Percentiles rank a stretch among this genome's conserved stretches.
These are phyloP conservation scores for Cordyceps cicadae DNA, from an alignment of 2,329 filamentous ascomycete species.

Conservation along the genomic window DNA sequence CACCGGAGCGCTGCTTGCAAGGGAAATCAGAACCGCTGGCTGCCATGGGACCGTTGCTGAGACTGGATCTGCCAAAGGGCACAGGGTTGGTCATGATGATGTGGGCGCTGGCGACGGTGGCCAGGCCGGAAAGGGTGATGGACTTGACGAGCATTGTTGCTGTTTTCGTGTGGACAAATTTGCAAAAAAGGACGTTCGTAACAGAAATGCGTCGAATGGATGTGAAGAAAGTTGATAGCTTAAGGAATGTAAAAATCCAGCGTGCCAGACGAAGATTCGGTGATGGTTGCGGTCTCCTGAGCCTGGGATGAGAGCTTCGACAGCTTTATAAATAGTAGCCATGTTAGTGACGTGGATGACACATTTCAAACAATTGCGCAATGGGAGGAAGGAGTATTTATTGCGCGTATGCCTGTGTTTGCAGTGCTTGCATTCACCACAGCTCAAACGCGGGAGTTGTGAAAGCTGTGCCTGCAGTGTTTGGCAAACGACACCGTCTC, in stretches of 20 bases:
- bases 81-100: conserved; percentile 63
- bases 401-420: neutral
- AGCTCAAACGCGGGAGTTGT: neutral
- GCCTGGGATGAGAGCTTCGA: neutral
- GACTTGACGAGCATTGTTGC: conserved; percentile 46
- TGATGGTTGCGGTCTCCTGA: neutral
- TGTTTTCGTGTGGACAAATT: conserved; percentile 21
- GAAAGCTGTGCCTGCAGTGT: neutral
- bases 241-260: conserved; percentile 18
- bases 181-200: neutral
- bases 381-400: neutral
- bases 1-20: conserved; percentile 57
- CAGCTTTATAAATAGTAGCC: neutral
- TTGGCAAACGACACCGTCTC: neutral
- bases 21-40: conserved; percentile 63
- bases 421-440: neutral
- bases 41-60: conserved; percentile 56
- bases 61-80: conserved; percentile 43
- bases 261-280: conserved; percentile 23
- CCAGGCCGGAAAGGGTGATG: conserved; percentile 46
- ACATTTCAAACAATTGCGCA: neutral
- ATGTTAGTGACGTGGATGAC: neutral
- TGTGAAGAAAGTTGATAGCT: conserved; percentile 11
- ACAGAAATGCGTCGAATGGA: neutral
- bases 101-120: conserved; percentile 59